Conservation (phyloP, 2,329 filamentous ascomycete genomes). For the Rhinocladiella similis region DNA sequence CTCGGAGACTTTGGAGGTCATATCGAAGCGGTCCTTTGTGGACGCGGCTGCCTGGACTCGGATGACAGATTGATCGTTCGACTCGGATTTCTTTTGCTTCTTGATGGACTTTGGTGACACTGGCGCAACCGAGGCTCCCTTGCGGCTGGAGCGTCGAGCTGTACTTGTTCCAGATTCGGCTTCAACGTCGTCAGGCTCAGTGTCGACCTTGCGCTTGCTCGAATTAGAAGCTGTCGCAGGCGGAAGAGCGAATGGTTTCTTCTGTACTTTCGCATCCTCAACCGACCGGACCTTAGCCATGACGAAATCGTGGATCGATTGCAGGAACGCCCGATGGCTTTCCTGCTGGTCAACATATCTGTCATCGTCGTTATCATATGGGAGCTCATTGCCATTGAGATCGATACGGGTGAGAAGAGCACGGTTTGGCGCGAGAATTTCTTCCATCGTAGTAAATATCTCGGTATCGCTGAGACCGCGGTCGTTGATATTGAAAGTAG, state of each 20-base stretch:
- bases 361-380: slow-evolving; percentile 53
- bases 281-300: slow-evolving; percentile 63
- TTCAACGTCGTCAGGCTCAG: slow-evolving; percentile 40
- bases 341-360: slow-evolving; percentile 69
- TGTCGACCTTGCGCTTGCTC: slow-evolving; percentile 24
- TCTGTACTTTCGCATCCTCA: slow-evolving; percentile 43
- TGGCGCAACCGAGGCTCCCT: not conserved
- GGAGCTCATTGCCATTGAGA: slow-evolving; percentile 61
- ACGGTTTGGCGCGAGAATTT: slow-evolving; percentile 68
- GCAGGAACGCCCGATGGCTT: slow-evolving; percentile 77
- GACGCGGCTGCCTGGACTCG: slow-evolving; percentile 21
- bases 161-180: slow-evolving; percentile 26
- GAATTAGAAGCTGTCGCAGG: slow-evolving; percentile 6
- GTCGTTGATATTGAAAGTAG: slow-evolving; percentile 77
- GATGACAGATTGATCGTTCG: not conserved
- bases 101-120: slow-evolving; percentile 17
- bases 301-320: slow-evolving; percentile 74
- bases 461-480: slow-evolving; percentile 71
- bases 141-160: slow-evolving; percentile 26
- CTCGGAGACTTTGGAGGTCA: slow-evolving; percentile 80
- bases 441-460: slow-evolving; percentile 67
- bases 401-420: slow-evolving; percentile 64
- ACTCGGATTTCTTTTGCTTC: slow-evolving; percentile 20
- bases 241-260: slow-evolving; percentile 22
- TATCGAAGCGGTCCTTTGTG: slow-evolving; percentile 51